A percentile compares a stretch with the other conserved stretches of the same genome.
These are phyloP conservation scores for Cyclotella atomus DNA, from an alignment of 108 stramenopile species.

Conservation along the genomic window DNA sequence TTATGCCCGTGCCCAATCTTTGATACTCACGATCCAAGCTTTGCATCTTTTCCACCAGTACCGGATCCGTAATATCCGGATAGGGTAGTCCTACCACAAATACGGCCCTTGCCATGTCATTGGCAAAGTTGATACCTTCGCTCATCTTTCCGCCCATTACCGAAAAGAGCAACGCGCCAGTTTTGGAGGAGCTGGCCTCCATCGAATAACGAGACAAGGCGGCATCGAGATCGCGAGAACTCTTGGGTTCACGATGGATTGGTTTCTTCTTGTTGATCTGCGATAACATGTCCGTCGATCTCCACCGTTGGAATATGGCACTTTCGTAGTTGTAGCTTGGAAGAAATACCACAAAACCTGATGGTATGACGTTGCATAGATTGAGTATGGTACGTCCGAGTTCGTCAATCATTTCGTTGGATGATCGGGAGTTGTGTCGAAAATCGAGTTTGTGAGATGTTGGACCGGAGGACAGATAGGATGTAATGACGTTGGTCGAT, in stretches of 20 bases:
- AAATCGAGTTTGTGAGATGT: constrained; percentile 78
- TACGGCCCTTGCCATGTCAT: constrained; percentile 96
- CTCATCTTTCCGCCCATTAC: constrained; percentile 98
- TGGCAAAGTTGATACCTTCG: constrained; percentile 98
- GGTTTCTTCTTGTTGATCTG: constrained; percentile 61
- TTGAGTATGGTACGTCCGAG: constrained; percentile 81
- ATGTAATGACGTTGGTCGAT: constrained; percentile 44
- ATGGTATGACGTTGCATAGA: constrained; percentile 69
- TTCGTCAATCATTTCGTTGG: constrained; percentile 70
- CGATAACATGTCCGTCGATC: constrained; percentile 54
- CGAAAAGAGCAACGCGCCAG: constrained; percentile 90
- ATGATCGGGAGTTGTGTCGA: constrained; percentile 65
- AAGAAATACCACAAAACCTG: constrained; percentile 95
- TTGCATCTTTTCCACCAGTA: constrained; percentile 92
- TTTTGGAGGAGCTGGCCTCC: constrained; percentile 46
- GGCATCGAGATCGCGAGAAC: constrained; percentile 74
- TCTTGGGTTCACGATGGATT: constrained; percentile 87
- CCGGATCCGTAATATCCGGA: constrained; percentile 95
- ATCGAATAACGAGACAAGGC: constrained; percentile 69
- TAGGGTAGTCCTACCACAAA: constrained; percentile 98
- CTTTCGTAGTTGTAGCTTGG: constrained; percentile 94
- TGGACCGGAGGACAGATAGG: constrained; percentile 53
- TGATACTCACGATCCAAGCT: constrained; percentile 44
- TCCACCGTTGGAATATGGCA: constrained; percentile 80
- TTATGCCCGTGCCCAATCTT: constrained; percentile 42